Base-by-base conservation (phyloP, 345 rosid species). In the Alliaria petiolata region DNA sequence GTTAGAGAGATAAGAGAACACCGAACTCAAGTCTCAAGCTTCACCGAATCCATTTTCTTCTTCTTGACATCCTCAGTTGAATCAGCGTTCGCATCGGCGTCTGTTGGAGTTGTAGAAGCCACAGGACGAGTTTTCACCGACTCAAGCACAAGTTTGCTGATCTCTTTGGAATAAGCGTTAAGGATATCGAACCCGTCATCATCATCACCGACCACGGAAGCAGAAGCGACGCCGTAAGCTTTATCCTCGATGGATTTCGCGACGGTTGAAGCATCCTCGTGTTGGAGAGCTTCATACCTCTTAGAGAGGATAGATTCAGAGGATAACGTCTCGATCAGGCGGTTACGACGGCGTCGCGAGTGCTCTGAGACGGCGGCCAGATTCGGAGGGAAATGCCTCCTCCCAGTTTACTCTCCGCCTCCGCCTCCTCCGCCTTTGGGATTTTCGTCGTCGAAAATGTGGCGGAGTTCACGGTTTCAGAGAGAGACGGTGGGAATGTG, bases 351-450 rank as follows among this genome's bases (percentile, higher is more conserved):
- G 96, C 90, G 75, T 83, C 86, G 53, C 97, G 96, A 6, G 96
- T 86, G 61, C 83, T 84, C 76, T 87, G 90, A 8, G 90, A 62
- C 1, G 91, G 97, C 0, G 97, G 97, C 97, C 97, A 91, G 53
- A 89, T 89, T 75, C 87, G 82, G 70, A 91, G 81, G 0, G 85
- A 34, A 33, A 81, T 74, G 47, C 30, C 36, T 49, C 30, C 31
- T 49, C 33, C 22, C 4, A n/a, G 58, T 31, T 77, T 78, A 9
- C 11, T 78, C n/a, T 76, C 31, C 4, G 70, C 72, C 16, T 58
- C 65, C 40, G 11, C 11, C 16, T 62, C 67, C 35, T 9, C 12
- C 5, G 15, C 1, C 20, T 1, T 13, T 20, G 26, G 4, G 55
- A 50, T 64, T 0, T 20, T 12, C 43, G 0, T 64, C 7, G 38